A percentile compares a stretch with the other conserved stretches of the same genome.
Conservation (phyloP, 1,284 basidiomycete genomes). For the Tremellales sp. region DNA sequence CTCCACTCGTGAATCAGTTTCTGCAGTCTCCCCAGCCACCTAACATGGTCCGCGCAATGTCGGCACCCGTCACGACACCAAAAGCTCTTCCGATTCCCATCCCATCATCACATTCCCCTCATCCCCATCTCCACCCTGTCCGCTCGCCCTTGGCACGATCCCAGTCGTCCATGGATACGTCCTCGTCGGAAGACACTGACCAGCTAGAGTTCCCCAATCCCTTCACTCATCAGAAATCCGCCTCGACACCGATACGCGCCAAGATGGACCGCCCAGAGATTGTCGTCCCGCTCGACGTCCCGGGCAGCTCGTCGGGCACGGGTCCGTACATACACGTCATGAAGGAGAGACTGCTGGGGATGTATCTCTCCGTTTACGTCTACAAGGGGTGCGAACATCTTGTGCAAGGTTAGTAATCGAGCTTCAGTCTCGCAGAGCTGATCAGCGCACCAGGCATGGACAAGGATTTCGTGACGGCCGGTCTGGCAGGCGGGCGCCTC, state of each 20-base stretch:
- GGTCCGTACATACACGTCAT: slow-evolving; percentile 54
- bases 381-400: slow-evolving; percentile 49
- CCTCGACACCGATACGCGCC: slow-evolving; percentile 2
- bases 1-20: slow-evolving; percentile 1
- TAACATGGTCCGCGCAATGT: neutral
- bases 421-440: slow-evolving; percentile 5
- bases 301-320: slow-evolving; percentile 13
- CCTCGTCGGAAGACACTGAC: slow-evolving; percentile 12
- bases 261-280: slow-evolving; percentile 16
- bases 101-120: neutral
- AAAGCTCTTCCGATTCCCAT: neutral
- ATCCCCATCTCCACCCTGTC: neutral
- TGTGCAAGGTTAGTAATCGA: slow-evolving; percentile 35
- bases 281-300: slow-evolving; percentile 19
- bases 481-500: slow-evolving; percentile 54
- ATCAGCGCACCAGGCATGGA: slow-evolving; percentile 46
- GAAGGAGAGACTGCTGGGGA: slow-evolving; percentile 56
- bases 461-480: slow-evolving; percentile 55
- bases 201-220: neutral
- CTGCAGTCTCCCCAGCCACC: slow-evolving; percentile 1
- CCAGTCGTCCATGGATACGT: slow-evolving; percentile 20
- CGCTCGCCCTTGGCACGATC: slow-evolving; percentile 22
- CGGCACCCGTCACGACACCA: neutral
- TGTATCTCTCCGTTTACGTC: slow-evolving; percentile 52
- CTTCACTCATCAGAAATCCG: neutral